A percentile compares a stretch with the other conserved stretches of the same genome.
Evolutionary conservation across 768 basidiomycete species (phyloP).

Genomic region (Boletales sp.): DNA sequence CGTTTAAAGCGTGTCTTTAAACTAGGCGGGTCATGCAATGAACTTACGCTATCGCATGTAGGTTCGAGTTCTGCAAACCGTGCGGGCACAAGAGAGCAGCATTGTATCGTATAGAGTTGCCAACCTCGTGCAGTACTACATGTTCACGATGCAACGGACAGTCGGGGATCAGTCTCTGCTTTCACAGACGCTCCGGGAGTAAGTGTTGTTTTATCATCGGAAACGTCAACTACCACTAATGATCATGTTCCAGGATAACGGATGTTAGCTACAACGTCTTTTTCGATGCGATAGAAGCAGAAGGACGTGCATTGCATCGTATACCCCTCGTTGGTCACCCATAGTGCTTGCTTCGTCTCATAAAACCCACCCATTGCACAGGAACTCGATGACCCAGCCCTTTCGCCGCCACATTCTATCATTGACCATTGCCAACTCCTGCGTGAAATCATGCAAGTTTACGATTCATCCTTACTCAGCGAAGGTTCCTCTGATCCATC

Average conservation of each 20-base stretch:
- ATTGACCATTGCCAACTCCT: conserved; percentile 82
- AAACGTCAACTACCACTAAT: background rate
- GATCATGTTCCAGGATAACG: conserved; percentile 56
- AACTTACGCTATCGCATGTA: conserved; percentile 23
- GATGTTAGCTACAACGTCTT: conserved; percentile 80
- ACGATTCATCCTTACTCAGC: conserved; percentile 79
- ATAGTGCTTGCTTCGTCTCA: background rate
- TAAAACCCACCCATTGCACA: conserved; percentile 19
- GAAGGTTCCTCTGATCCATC: conserved; percentile 27
- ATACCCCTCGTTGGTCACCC: conserved; percentile 47
- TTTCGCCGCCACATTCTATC: conserved; percentile 72
- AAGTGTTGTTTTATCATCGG: conserved; percentile 18
- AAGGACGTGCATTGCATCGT: conserved; percentile 63
- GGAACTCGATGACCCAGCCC: conserved; percentile 67
- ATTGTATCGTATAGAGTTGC: conserved; percentile 91
- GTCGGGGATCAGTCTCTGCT: conserved; percentile 82
- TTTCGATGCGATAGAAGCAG: conserved; percentile 81
- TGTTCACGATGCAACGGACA: conserved; percentile 88
- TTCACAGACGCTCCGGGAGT: conserved; percentile 79
- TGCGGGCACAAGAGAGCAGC: conserved; percentile 89
- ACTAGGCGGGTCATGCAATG: background rate
- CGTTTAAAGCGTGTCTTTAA: background rate
- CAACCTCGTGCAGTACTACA: conserved; percentile 93
- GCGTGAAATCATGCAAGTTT: conserved; percentile 85
- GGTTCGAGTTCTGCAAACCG: conserved; percentile 90